Base-by-base conservation (phyloP, 495 filamentous ascomycete species). In the Xylona heveae region DNA sequence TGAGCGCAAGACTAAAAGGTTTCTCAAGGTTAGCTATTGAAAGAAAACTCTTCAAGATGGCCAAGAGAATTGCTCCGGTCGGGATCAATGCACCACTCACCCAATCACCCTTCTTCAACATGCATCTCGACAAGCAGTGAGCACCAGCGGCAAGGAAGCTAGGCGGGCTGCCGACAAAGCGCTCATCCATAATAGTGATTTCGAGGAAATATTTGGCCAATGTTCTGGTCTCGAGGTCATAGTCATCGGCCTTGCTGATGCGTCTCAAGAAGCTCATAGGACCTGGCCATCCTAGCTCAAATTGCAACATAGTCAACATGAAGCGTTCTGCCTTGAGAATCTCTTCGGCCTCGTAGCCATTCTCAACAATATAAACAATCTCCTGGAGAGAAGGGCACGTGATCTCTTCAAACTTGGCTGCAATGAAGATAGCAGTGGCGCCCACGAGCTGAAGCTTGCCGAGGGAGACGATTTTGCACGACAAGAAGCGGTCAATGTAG, bases 231-330 rank as follows among this genome's bases (percentile, higher is more conserved):
- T 97, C 83, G 30, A 91, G 58, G 46, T 95, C 84, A 49, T 95
- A 97, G 46, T 94, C 84, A 51, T 97, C 88, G 10, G 88, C 88
- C 58, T 95, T 97, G 70, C 88, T 95, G 50, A 94, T 85, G 34
- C 83, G 71, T 32, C 88, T 65, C 30, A 97, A 61, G 58, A 95
- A 97, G 55, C 83, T 94, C 85, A 97, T 92, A 1, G 88, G 88
- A 27, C 88, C 90, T 6, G 88, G 88, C 76, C 78, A 97, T 19
- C 88, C 90, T 16, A 97, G 68, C 47, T 91, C 79, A 45, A 90
- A 97, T 38, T 83, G 67, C 24, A 97, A 64, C 72, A 93, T 90
- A 50, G 64, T 84, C 23, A 95, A 61, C 88, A 97, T 97, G 62
- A 92, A 95, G 13, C 81, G 73, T 54, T 97, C 88, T 0, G 90